Percentiles rank a stretch among this genome's conserved stretches.
Conservation (phyloP, 768 basidiomycete genomes). For the Dentipellis fragilis region DNA sequence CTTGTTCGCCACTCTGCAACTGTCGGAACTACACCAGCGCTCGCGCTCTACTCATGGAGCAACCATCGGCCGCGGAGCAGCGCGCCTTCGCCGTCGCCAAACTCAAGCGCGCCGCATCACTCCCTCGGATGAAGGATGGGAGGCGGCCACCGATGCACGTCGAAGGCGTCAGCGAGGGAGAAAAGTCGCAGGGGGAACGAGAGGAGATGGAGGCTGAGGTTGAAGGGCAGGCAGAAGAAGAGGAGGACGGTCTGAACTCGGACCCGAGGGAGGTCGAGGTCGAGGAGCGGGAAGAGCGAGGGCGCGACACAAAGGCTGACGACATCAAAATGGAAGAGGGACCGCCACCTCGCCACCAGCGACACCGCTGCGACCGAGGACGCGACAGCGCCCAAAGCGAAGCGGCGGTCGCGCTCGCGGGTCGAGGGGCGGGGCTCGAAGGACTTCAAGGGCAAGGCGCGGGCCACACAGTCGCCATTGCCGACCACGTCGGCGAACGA, state of each 20-base stretch:
- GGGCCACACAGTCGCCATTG: conserved; percentile 30
- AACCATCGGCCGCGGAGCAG: conserved; percentile 53
- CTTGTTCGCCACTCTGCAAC: not conserved
- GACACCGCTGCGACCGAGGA: conserved; percentile 16
- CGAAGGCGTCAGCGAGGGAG: conserved; percentile 76
- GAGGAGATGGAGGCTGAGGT: conserved; percentile 14
- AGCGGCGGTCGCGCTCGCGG: conserved; percentile 69
- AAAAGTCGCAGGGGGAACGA: conserved; percentile 35
- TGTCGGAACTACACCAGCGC: not conserved
- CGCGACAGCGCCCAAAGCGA: conserved; percentile 27
- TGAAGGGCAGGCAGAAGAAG: conserved; percentile 1
- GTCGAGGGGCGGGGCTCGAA: conserved; percentile 51
- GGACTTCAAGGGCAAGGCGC: conserved; percentile 47
- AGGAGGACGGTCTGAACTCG: not conserved
- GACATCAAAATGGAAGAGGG: conserved; percentile 18
- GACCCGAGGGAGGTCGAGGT: not conserved
- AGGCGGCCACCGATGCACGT: conserved; percentile 80
- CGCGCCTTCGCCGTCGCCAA: conserved; percentile 83
- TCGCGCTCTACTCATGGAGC: conserved; percentile 21
- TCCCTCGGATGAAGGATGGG: conserved; percentile 88
- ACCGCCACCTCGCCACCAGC: conserved; percentile 10
- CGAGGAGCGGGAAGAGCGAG: not conserved
- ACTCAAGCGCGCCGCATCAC: conserved; percentile 83
- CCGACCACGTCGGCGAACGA: conserved; percentile 42
- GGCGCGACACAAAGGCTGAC: conserved; percentile 8